A percentile compares a stretch with the other conserved stretches of the same genome.
Evolutionary conservation across 306 rosid species (phyloP).

Genomic region (Heteromeles arbutifolia): DNA sequence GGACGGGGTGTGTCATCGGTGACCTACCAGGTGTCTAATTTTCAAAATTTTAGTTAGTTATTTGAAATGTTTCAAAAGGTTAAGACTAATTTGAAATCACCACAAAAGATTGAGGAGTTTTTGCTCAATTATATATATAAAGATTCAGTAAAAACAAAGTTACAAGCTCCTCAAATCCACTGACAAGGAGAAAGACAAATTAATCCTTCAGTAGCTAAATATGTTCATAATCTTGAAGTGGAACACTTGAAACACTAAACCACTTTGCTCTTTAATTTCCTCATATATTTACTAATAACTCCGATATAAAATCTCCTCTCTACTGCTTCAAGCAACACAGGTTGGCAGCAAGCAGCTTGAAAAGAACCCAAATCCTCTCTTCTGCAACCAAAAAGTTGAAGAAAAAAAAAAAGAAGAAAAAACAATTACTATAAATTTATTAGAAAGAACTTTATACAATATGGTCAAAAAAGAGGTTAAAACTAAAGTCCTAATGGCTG

Average conservation of each 20-base stretch:
- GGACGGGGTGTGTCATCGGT: too few species aligned
- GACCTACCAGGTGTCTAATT: too few species aligned
- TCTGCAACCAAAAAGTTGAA: conserved; percentile 41
- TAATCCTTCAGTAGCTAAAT: neutral
- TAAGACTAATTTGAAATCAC: too few species aligned
- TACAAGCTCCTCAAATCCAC: neutral
- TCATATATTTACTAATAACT: conserved; percentile 11
- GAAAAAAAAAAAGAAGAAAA: neutral
- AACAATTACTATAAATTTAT: neutral
- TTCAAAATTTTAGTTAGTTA: too few species aligned
- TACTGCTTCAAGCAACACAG: conserved; percentile 53
- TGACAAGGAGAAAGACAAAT: neutral
- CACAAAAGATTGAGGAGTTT: neutral
- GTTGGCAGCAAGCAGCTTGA: conserved; percentile 76
- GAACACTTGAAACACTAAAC: neutral
- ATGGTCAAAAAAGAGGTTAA: neutral
- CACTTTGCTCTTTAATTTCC: neutral
- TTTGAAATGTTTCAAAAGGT: too few species aligned
- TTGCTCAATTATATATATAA: too few species aligned
- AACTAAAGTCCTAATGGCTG: neutral
- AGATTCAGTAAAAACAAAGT: neutral
- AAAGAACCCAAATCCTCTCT: conserved; percentile 67
- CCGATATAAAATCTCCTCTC: neutral
- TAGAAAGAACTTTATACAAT: neutral
- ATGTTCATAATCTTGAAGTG: neutral